These are phyloP conservation scores for Aureobasidium uvarum DNA, from an alignment of 2,329 filamentous ascomycete genomes.

Conservation along the genomic window DNA sequence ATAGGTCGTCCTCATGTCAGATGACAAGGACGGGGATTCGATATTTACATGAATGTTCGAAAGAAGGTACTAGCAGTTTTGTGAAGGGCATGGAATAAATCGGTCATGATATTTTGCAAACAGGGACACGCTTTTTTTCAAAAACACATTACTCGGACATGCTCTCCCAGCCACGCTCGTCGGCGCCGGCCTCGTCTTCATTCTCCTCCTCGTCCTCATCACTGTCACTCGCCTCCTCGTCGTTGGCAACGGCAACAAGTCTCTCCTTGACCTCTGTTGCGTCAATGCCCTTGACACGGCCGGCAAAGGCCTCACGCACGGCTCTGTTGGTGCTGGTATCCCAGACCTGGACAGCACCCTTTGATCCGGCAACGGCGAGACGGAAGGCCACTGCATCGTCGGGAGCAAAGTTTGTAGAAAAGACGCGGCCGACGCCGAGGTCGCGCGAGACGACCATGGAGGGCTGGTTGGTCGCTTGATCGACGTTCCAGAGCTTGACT, in stretches of 20 bases:
- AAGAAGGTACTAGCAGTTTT: not conserved
- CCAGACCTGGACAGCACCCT: constrained; percentile 90
- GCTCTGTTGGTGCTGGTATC: constrained; percentile 91
- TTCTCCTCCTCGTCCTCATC: constrained; percentile 59
- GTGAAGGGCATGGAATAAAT: not conserved
- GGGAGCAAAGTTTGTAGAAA: constrained; percentile 85
- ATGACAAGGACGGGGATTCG: not conserved
- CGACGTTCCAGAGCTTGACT: constrained; percentile 94
- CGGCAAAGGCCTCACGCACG: constrained; percentile 80
- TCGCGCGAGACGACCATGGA: constrained; percentile 90
- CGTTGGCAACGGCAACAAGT: constrained; percentile 65
- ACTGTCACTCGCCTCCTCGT: constrained; percentile 62
- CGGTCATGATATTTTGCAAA: not conserved
- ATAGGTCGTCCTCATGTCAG: not conserved
- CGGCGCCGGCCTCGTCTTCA: constrained; percentile 48
- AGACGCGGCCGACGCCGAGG: constrained; percentile 91
- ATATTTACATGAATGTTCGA: not conserved
- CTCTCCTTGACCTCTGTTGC: constrained; percentile 66
- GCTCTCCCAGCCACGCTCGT: constrained; percentile 38
- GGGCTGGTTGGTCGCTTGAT: constrained; percentile 59
- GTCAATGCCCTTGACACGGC: constrained; percentile 51
- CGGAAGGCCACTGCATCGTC: constrained; percentile 89
- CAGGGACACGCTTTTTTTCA: not conserved
- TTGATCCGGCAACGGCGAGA: constrained; percentile 89
- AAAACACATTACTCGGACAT: constrained; percentile 36